Conservation (phyloP, 306 rosid genomes). For the Alnus rubra region DNA sequence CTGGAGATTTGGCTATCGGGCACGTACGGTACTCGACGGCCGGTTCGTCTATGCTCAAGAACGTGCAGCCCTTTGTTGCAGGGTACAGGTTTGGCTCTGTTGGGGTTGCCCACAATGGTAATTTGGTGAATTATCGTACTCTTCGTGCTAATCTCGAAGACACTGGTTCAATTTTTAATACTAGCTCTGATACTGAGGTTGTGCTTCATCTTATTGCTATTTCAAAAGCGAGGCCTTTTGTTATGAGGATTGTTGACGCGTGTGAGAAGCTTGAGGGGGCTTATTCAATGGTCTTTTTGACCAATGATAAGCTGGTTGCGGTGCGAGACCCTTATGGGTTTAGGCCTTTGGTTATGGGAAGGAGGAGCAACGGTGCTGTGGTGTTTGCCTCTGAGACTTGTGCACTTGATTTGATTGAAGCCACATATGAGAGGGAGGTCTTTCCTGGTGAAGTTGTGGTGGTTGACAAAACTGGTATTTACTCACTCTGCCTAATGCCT, state of each 20-base stretch:
- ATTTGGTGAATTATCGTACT: slow-evolving; percentile 70
- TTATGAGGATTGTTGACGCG: slow-evolving; percentile 74
- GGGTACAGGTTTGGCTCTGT: slow-evolving; percentile 81
- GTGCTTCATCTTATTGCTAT: slow-evolving; percentile 90
- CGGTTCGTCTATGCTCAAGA: slow-evolving; percentile 71
- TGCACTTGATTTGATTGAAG: slow-evolving; percentile 95
- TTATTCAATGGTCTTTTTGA: slow-evolving; percentile 73
- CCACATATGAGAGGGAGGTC: slow-evolving; percentile 91
- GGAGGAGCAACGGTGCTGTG: slow-evolving; percentile 88
- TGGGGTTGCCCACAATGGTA: slow-evolving; percentile 90
- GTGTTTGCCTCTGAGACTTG: slow-evolving; percentile 97
- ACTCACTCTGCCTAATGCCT: slow-evolving; percentile 79
- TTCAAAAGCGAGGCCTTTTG: slow-evolving; percentile 68
- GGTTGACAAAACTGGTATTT: slow-evolving; percentile 75
- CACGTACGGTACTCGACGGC: slow-evolving; percentile 92
- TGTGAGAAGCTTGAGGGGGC: slow-evolving; percentile 92
- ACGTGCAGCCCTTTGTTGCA: slow-evolving; percentile 91
- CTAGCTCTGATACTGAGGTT: slow-evolving; percentile 88
- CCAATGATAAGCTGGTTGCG: slow-evolving; percentile 80
- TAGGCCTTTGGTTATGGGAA: slow-evolving; percentile 91
- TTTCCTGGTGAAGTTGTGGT: slow-evolving; percentile 89
- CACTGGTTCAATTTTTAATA: slow-evolving; percentile 80
- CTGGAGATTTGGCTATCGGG: slow-evolving; percentile 69
- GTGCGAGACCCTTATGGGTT: slow-evolving; percentile 84
- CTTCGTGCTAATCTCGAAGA: slow-evolving; percentile 73